These are phyloP conservation scores for Aurantiochytrium sp. DNA, from an alignment of 108 stramenopile species.

Conservation along the genomic window DNA sequence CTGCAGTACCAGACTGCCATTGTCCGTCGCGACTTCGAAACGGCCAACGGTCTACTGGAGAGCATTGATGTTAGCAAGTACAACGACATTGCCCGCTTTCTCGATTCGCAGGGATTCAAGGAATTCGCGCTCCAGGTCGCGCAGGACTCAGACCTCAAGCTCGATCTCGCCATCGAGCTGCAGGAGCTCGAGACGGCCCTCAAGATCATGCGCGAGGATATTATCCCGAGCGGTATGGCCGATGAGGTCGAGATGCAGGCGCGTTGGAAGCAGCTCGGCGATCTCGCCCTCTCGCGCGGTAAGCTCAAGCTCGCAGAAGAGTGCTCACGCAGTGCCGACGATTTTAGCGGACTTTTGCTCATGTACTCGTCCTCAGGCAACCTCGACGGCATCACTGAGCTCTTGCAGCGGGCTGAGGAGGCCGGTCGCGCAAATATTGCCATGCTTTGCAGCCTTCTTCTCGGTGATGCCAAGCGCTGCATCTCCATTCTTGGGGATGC, in stretches of 20 bases:
- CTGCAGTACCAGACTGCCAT: slow-evolving; percentile 98
- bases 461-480: slow-evolving; percentile 81
- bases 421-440: slow-evolving; percentile 87
- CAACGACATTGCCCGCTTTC: slow-evolving; percentile 85
- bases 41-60: slow-evolving; percentile 86
- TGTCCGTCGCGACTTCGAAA: slow-evolving; percentile 93
- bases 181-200: slow-evolving; percentile 78
- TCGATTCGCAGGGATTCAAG: slow-evolving; percentile 98
- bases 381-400: slow-evolving; percentile 70
- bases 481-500: slow-evolving; percentile 74
- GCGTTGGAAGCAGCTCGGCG: slow-evolving; percentile 96
- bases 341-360: slow-evolving; percentile 82
- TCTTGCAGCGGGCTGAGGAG: slow-evolving; percentile 67
- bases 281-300: slow-evolving; percentile 83
- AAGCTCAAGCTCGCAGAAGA: slow-evolving; percentile 85
- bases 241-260: slow-evolving; percentile 82
- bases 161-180: slow-evolving; percentile 90
- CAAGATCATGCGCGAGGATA: slow-evolving; percentile 58
- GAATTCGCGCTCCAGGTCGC: slow-evolving; percentile 94
- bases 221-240: slow-evolving; percentile 24
- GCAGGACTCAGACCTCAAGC: slow-evolving; percentile 85
- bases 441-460: slow-evolving; percentile 79
- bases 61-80: slow-evolving; percentile 81
- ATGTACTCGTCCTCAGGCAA: slow-evolving; percentile 86
- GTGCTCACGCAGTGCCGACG: slow-evolving; percentile 75